Evolutionary conservation across 495 filamentous ascomycete genomes (phyloP).

Genomic region (Penicillium subrubescens): DNA sequence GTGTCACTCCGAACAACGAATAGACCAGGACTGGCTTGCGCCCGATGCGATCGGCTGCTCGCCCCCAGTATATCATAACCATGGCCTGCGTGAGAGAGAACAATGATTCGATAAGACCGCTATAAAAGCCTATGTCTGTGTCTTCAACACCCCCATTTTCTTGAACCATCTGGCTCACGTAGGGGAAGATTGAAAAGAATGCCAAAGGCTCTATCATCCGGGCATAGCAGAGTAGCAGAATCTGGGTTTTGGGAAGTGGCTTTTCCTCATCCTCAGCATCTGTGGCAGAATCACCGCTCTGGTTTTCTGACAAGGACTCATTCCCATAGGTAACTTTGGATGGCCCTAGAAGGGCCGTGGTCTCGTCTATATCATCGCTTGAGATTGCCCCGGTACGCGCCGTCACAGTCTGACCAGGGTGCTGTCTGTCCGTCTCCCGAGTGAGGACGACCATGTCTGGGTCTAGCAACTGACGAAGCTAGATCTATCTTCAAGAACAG

Average conservation of each 20-base stretch:
- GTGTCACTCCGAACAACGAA: slow-evolving; percentile 59
- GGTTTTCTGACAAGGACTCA: neutral
- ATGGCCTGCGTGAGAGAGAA: slow-evolving; percentile 69
- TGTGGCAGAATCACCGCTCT: slow-evolving; percentile 3
- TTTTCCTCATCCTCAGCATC: slow-evolving; percentile 10
- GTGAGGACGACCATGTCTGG: slow-evolving; percentile 16
- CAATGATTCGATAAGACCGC: slow-evolving; percentile 70
- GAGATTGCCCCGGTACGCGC: neutral
- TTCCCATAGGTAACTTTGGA: neutral
- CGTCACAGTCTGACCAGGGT: neutral
- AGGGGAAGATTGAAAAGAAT: slow-evolving; percentile 76
- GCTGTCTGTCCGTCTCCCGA: neutral
- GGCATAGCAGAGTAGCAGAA: slow-evolving; percentile 67
- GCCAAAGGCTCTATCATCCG: slow-evolving; percentile 72
- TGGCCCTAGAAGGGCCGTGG: slow-evolving; percentile 22
- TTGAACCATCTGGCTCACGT: slow-evolving; percentile 70
- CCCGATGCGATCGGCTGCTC: slow-evolving; percentile 63
- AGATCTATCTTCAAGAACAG: neutral
- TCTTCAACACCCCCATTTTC: slow-evolving; percentile 57
- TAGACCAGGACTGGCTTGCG: slow-evolving; percentile 67
- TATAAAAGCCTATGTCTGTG: slow-evolving; percentile 70
- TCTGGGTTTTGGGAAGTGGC: slow-evolving; percentile 59
- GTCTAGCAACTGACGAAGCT: neutral
- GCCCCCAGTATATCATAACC: slow-evolving; percentile 64
- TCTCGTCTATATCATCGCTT: slow-evolving; percentile 21